A percentile compares a stretch with the other conserved stretches of the same genome.
phyloP scores from a whole-genome alignment of 345 rosid genomes.

The Cardamine occulta region DNA sequence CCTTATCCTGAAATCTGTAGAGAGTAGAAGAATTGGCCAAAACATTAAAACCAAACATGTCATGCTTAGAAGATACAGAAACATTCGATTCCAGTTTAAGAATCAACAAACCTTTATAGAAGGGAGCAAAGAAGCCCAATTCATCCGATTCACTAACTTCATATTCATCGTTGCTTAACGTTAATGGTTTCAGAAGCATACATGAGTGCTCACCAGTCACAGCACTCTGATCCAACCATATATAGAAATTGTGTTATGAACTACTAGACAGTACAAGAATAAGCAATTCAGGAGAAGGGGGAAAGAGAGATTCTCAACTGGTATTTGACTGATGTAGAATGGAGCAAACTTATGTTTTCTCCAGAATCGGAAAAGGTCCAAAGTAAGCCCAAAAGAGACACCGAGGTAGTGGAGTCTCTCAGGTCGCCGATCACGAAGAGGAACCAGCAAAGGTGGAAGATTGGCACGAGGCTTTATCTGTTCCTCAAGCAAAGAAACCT shows the following conservation, averaged over 20 bases:
- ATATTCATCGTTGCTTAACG: constrained; percentile 67
- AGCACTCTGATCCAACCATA: constrained; percentile 63
- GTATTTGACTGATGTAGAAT: constrained; percentile 78
- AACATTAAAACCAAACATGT: constrained; percentile 26
- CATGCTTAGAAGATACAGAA: constrained; percentile 18
- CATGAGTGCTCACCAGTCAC: constrained; percentile 95
- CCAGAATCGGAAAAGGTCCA: constrained; percentile 96
- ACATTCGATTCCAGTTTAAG: constrained; percentile 44
- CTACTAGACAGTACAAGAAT: constrained; percentile 25
- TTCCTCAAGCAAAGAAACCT: constrained; percentile 92
- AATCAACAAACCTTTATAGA: constrained; percentile 68
- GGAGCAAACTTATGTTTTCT: constrained; percentile 86
- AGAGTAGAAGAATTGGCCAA: constrained; percentile 46
- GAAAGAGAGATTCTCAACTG: constrained; percentile 60
- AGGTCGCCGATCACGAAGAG: constrained; percentile 77
- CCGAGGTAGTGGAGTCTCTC: constrained; percentile 91
- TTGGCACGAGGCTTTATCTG: constrained; percentile 73
- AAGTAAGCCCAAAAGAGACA: constrained; percentile 95
- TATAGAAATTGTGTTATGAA: constrained; percentile 12
- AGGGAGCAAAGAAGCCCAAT: constrained; percentile 90
- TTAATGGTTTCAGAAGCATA: constrained; percentile 83
- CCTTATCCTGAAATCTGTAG: constrained; percentile 73
- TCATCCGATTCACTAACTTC: constrained; percentile 69
- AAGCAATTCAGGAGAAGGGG: constrained; percentile 19
- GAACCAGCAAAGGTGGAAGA: constrained; percentile 88